Percentiles rank a stretch among this genome's conserved stretches.
Conservation (phyloP, 208 protist genomes). For the Acanthamoeba royreba region DNA sequence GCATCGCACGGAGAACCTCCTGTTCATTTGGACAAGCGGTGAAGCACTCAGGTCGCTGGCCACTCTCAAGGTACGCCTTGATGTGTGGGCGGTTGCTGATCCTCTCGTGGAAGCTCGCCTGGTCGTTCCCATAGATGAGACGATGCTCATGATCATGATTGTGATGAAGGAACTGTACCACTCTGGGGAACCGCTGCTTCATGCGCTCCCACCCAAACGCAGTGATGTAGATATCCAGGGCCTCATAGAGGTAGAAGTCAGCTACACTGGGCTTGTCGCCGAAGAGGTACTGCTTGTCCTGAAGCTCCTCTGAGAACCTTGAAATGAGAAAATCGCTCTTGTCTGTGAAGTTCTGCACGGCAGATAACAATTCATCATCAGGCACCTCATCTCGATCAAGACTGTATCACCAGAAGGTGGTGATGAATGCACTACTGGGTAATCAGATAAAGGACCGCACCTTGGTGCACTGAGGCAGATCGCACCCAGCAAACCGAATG, state of each 20-base stretch:
- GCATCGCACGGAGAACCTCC: no score
- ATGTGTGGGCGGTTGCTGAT: not conserved
- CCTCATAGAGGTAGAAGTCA: constrained; percentile 2
- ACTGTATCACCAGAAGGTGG: no score
- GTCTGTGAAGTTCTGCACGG: not conserved
- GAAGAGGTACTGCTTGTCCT: not conserved
- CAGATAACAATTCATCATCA: no score
- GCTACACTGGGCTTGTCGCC: not conserved
- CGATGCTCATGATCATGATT: not conserved
- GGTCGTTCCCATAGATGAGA: not conserved
- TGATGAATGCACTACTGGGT: no score
- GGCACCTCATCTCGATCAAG: no score
- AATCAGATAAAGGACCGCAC: not conserved
- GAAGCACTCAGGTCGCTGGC: not conserved
- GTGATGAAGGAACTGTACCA: not conserved
- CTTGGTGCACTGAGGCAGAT: not conserved
- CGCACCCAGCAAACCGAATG: not conserved
- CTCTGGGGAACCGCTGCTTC: not conserved
- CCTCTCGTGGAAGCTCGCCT: not conserved
- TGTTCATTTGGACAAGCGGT: no score
- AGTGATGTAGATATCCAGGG: not conserved
- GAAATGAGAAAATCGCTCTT: not conserved
- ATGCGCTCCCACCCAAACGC: not conserved
- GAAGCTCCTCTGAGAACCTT: not conserved
- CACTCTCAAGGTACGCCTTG: not conserved